These are phyloP conservation scores for Parmelia sp. DNA, from an alignment of 495 filamentous ascomycete genomes.

Conservation along the genomic window DNA sequence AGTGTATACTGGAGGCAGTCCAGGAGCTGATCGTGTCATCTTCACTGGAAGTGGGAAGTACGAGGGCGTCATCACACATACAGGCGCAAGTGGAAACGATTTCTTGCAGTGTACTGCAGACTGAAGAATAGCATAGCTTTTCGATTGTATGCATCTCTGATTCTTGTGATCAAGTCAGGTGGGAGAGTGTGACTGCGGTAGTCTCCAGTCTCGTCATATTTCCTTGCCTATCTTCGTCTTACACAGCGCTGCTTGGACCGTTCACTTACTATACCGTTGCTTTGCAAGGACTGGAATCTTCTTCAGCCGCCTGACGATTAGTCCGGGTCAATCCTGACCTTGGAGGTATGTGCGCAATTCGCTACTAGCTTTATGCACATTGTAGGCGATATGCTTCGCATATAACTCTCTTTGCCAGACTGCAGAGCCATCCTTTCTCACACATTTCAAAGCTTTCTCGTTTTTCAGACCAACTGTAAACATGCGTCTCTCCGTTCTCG, in stretches of 20 bases:
- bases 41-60: slow-evolving; percentile 49
- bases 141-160: too few species aligned
- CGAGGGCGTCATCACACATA: slow-evolving; percentile 61
- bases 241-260: neutral
- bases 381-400: slow-evolving; percentile 1
- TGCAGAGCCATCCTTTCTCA: neutral
- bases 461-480: neutral
- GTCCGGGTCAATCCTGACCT: neutral
- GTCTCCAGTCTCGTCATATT: neutral
- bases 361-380: neutral
- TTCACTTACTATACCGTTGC: neutral
- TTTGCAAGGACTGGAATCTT: neutral
- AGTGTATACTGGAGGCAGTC: slow-evolving; percentile 57
- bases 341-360: neutral
- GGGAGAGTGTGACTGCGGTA: neutral
- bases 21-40: slow-evolving; percentile 66
- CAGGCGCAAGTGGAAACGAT: slow-evolving; percentile 57
- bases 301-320: neutral
- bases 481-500: neutral
- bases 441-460: neutral
- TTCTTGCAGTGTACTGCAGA: slow-evolving; percentile 52
- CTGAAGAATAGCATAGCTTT: neutral
- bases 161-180: neutral
- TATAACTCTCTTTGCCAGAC: neutral
- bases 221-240: neutral